These are phyloP conservation scores for Hypoxylon crocopeplum DNA, from an alignment of 495 filamentous ascomycete genomes.

Conservation along the genomic window DNA sequence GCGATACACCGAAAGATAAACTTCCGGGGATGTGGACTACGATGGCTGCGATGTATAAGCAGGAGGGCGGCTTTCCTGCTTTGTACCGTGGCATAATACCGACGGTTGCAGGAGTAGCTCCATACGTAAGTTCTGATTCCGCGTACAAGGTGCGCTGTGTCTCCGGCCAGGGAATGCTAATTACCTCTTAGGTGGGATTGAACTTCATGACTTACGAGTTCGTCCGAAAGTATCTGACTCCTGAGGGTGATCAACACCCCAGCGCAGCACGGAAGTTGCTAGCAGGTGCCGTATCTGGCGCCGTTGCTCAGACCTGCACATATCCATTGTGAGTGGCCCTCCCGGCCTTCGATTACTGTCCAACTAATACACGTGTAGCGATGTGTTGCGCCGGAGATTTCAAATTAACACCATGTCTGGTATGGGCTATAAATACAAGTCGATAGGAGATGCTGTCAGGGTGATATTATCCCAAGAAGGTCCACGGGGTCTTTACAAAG, in stretches of 20 bases:
- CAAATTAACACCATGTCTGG: slow-evolving; percentile 99
- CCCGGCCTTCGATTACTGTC: neutral
- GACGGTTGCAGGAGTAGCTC: slow-evolving; percentile 93
- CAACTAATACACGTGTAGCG: slow-evolving; percentile 58
- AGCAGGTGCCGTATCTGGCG: slow-evolving; percentile 92
- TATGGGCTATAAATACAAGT: slow-evolving; percentile 96
- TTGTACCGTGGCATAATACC: slow-evolving; percentile 93
- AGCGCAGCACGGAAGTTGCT: slow-evolving; percentile 78
- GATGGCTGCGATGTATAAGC: slow-evolving; percentile 83
- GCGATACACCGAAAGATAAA: slow-evolving; percentile 60
- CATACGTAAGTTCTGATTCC: slow-evolving; percentile 70
- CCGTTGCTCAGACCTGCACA: slow-evolving; percentile 95
- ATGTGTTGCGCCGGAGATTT: slow-evolving; percentile 93
- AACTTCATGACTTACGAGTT: slow-evolving; percentile 99
- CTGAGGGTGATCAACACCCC: slow-evolving; percentile 87
- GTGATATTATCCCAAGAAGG: slow-evolving; percentile 81
- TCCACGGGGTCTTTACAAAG: slow-evolving; percentile 80
- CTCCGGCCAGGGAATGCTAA: slow-evolving; percentile 28
- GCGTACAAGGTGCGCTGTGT: neutral
- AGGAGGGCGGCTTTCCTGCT: slow-evolving; percentile 82
- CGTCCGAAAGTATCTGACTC: slow-evolving; percentile 81
- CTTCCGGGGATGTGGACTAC: slow-evolving; percentile 94
- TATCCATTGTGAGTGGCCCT: slow-evolving; percentile 86
- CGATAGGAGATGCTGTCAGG: slow-evolving; percentile 80
- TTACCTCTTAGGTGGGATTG: slow-evolving; percentile 73